phyloP scores from a whole-genome alignment of 768 basidiomycete genomes.

The Phanerodontia chrysosporium region DNA sequence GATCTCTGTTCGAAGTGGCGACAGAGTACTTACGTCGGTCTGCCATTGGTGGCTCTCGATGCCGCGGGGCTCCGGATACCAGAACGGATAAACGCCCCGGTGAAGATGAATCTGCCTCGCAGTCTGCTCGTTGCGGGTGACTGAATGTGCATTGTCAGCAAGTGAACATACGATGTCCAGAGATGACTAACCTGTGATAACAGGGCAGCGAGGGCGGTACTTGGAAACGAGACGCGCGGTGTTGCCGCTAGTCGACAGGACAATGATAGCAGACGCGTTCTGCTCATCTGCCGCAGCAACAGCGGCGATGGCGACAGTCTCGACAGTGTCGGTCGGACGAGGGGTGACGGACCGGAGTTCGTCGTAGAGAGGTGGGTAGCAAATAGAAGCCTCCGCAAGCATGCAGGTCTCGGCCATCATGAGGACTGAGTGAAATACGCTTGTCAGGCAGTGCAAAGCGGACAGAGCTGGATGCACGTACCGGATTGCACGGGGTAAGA shows the following conservation, averaged over 20 bases:
- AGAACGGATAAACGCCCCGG: slow-evolving; percentile 95
- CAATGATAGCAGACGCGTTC: slow-evolving; percentile 90
- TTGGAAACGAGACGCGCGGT: slow-evolving; percentile 95
- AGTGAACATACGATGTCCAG: not conserved
- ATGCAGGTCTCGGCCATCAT: slow-evolving; percentile 99
- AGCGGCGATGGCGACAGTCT: slow-evolving; percentile 94
- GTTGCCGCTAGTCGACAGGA: slow-evolving; percentile 94
- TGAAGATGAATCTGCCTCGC: slow-evolving; percentile 95
- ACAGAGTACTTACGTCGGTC: slow-evolving; percentile 68
- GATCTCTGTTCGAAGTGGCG: not conserved
- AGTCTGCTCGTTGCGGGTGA: slow-evolving; percentile 94
- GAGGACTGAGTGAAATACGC: slow-evolving; percentile 51
- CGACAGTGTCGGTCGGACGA: slow-evolving; percentile 88
- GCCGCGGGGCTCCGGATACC: slow-evolving; percentile 93
- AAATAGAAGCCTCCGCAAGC: slow-evolving; percentile 92
- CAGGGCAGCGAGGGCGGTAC: slow-evolving; percentile 90
- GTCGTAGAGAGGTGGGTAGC: slow-evolving; percentile 91
- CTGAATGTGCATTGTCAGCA: slow-evolving; percentile 34
- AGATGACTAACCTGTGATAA: slow-evolving; percentile 75
- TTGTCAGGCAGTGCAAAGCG: not conserved
- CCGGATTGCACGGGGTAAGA: slow-evolving; percentile 94
- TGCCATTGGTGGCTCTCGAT: slow-evolving; percentile 91
- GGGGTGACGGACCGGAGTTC: slow-evolving; percentile 75
- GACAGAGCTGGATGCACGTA: slow-evolving; percentile 28
- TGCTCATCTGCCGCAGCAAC: slow-evolving; percentile 96